Conservation (phyloP, 768 basidiomycete genomes). For the Amanita pallidorosea region DNA sequence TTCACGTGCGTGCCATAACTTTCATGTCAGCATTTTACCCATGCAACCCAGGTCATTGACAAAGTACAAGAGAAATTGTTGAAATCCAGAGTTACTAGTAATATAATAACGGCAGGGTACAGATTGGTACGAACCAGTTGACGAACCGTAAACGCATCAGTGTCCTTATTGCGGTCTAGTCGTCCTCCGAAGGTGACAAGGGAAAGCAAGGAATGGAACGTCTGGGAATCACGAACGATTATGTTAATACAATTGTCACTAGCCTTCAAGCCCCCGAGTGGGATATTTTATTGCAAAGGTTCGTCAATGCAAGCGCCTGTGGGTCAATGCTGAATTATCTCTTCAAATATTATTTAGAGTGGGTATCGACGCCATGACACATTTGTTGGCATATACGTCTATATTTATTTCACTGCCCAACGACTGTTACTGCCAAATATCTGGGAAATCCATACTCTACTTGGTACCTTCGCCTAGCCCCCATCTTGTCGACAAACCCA, state of each 20-base stretch:
- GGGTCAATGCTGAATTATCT: background rate
- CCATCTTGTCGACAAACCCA: conserved; percentile 1
- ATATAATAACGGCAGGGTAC: conserved; percentile 63
- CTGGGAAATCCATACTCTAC: conserved; percentile 56
- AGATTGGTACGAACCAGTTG: conserved; percentile 32
- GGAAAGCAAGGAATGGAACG: conserved; percentile 28
- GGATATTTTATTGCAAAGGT: conserved; percentile 57
- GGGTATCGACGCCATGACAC: conserved; percentile 66
- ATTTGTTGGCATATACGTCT: conserved; percentile 66
- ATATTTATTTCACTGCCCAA: conserved; percentile 75
- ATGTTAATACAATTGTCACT: conserved; percentile 68
- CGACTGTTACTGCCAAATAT: conserved; percentile 75
- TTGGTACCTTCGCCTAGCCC: conserved; percentile 15
- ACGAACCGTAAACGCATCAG: background rate
- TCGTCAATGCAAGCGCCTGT: conserved; percentile 6
- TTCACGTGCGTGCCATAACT: conserved; percentile 15
- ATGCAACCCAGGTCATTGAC: conserved; percentile 41
- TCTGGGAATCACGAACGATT: conserved; percentile 42
- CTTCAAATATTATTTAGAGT: conserved; percentile 52
- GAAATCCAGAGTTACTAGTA: conserved; percentile 27
- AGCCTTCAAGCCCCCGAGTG: conserved; percentile 57
- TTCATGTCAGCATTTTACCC: background rate
- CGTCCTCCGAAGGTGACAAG: conserved; percentile 21
- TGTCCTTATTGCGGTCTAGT: conserved; percentile 10
- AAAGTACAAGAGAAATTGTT: conserved; percentile 49